Evolutionary conservation across 345 rosid species (phyloP).

Genomic region (Noccaea bulbosa): DNA sequence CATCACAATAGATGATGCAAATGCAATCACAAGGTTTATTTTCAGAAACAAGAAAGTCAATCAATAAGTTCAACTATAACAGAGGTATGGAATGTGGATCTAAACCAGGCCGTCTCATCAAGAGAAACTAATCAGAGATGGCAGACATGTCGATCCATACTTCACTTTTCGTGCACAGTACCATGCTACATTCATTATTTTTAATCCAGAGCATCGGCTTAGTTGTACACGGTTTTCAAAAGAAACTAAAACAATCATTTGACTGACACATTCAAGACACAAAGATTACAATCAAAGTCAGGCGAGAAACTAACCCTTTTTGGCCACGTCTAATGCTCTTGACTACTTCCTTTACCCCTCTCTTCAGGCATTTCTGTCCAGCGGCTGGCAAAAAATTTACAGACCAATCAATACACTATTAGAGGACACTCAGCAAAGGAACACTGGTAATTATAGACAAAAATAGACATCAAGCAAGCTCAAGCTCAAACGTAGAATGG

Average conservation of each 20-base stretch:
- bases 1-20: background rate
- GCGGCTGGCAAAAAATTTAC: conserved; percentile 56
- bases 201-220: conserved; percentile 63
- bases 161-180: conserved; percentile 52
- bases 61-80: too few relatives aligned
- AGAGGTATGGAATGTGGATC: conserved; percentile 17
- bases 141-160: conserved; percentile 38
- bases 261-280: background rate
- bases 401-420: background rate
- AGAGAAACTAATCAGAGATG: conserved; percentile 13
- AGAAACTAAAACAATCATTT: background rate
- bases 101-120: conserved; percentile 45
- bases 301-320: conserved; percentile 65
- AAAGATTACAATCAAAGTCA: background rate
- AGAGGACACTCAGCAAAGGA: background rate
- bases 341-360: conserved; percentile 98
- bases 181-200: conserved; percentile 58
- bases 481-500: too few relatives aligned
- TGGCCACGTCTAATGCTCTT: conserved; percentile 87
- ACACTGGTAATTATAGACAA: too few relatives aligned
- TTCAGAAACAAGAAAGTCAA: too few relatives aligned
- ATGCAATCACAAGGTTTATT: background rate
- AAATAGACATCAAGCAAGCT: too few relatives aligned
- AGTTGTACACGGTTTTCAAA: conserved; percentile 28
- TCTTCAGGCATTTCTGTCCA: conserved; percentile 87